phyloP scores from a whole-genome alignment of 73 alveolate genomes.

The Paramecium sexaurelia region DNA sequence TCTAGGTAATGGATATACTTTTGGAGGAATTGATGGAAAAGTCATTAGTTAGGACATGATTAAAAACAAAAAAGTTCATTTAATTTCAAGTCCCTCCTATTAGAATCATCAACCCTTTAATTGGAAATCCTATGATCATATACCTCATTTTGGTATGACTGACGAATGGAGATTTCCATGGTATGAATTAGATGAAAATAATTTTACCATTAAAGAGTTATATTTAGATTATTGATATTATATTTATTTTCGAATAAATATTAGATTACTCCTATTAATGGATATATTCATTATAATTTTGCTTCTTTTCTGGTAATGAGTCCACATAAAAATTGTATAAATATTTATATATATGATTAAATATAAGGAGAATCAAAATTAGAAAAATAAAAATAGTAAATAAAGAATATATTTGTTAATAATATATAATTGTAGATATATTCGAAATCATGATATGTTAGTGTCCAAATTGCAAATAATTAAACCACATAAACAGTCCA shows the following conservation, averaged over 20 bases:
- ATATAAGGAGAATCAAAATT: not conserved
- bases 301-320: too few relatives aligned
- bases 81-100: slow-evolving; percentile 25
- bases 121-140: not conserved
- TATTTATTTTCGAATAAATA: too few relatives aligned
- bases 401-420: not conserved
- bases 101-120: slow-evolving; percentile 37
- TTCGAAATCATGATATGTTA: slow-evolving; percentile 4
- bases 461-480: slow-evolving; percentile 22
- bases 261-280: too few relatives aligned
- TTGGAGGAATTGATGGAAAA: slow-evolving; percentile 67
- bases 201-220: not conserved
- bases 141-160: slow-evolving; percentile 54
- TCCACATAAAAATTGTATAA: too few relatives aligned
- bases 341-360: too few relatives aligned
- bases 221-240: not conserved
- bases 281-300: too few relatives aligned
- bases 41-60: slow-evolving; percentile 36
- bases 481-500: slow-evolving; percentile 6
- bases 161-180: slow-evolving; percentile 53
- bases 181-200: not conserved
- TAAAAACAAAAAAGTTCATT: not conserved
- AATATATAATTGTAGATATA: not conserved
- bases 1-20: slow-evolving; percentile 20
- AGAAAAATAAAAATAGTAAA: not conserved